Evolutionary conservation across 1,284 basidiomycete species (phyloP).

Genomic region (Leccinum pachyderme): DNA sequence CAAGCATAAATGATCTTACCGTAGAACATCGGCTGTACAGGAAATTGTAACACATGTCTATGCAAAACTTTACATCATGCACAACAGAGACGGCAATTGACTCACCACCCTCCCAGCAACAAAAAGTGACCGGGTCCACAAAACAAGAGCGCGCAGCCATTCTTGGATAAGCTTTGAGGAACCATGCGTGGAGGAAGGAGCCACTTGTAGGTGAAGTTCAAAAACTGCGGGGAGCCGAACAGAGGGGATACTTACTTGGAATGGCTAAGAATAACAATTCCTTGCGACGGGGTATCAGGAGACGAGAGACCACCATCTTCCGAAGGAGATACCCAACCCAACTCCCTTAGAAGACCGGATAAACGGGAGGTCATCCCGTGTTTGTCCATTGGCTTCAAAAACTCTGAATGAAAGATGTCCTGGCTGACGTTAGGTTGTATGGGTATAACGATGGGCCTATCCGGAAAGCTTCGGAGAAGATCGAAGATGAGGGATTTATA

Average conservation of each 20-base stretch:
- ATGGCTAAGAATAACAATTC: slow-evolving; percentile 81
- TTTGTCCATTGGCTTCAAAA: slow-evolving; percentile 67
- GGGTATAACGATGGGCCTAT: slow-evolving; percentile 76
- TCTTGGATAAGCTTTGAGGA: slow-evolving; percentile 75
- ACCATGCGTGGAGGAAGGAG: slow-evolving; percentile 78
- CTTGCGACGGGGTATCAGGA: slow-evolving; percentile 26
- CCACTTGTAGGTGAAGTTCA: slow-evolving; percentile 44
- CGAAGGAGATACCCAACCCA: slow-evolving; percentile 60
- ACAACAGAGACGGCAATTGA: slow-evolving; percentile 2
- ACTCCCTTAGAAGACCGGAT: slow-evolving; percentile 53
- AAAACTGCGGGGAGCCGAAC: not conserved
- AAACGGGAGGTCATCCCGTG: slow-evolving; percentile 60
- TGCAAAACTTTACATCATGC: slow-evolving; percentile 1
- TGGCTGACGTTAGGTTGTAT: slow-evolving; percentile 87
- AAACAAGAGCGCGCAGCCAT: slow-evolving; percentile 78
- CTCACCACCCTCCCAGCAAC: slow-evolving; percentile 85
- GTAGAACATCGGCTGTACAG: slow-evolving; percentile 66
- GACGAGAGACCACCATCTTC: slow-evolving; percentile 16
- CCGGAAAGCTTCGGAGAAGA: slow-evolving; percentile 52
- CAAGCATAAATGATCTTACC: slow-evolving; percentile 38
- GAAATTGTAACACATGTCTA: slow-evolving; percentile 88
- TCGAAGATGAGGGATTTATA: slow-evolving; percentile 53
- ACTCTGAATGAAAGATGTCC: slow-evolving; percentile 73
- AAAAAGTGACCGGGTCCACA: slow-evolving; percentile 87
- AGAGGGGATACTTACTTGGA: slow-evolving; percentile 63